These are phyloP conservation scores for Scutellaria minor DNA, from an alignment of 257 asterid species.

Conservation along the genomic window DNA sequence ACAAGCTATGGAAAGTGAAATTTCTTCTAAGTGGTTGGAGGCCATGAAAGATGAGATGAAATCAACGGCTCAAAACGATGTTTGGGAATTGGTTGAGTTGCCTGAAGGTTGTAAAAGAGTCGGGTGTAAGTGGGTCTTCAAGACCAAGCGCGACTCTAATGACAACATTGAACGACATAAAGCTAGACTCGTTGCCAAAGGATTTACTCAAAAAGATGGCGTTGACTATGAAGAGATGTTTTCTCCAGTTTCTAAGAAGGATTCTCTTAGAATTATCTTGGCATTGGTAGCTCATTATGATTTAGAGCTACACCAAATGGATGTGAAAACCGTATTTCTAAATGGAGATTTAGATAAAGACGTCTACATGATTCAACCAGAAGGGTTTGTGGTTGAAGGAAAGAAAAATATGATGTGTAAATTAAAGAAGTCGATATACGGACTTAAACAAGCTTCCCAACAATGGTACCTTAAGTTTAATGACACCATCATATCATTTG, in stretches of 20 bases:
- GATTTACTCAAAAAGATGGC: background rate
- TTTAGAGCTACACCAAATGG: constrained; percentile 16
- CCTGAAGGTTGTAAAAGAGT: background rate
- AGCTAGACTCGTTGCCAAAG: background rate
- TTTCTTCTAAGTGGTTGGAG: background rate
- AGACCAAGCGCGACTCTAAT: background rate
- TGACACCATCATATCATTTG: constrained; percentile 5
- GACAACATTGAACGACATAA: background rate
- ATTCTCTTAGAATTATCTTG: constrained; percentile 10
- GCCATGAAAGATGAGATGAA: background rate
- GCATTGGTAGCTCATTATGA: constrained; percentile 18
- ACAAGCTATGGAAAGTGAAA: too few species aligned
- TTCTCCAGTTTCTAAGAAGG: background rate
- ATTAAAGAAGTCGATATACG: background rate
- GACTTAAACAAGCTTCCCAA: background rate
- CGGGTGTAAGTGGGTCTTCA: background rate
- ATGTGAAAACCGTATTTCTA: background rate
- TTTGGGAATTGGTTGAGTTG: background rate
- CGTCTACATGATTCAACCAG: background rate
- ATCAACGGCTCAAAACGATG: background rate
- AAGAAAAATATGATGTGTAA: background rate
- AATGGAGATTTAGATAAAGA: background rate
- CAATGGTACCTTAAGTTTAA: constrained; percentile 9
- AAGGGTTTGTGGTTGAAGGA: background rate
- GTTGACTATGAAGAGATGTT: background rate